Base-by-base conservation (phyloP, 306 rosid genomes). In the Begonia loranthoides region DNA sequence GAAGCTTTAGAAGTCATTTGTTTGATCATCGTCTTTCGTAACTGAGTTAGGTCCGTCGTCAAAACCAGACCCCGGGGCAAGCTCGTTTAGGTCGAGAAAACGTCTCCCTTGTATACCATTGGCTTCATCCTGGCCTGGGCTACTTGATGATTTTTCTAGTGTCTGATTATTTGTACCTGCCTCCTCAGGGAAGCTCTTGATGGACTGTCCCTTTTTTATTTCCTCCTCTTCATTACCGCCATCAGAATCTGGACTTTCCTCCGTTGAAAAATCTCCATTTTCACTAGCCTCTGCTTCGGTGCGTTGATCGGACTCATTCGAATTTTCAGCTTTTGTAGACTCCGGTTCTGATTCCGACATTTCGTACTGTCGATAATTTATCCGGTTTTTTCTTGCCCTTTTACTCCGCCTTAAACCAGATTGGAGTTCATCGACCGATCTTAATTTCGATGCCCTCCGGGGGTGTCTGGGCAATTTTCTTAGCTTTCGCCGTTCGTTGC, bases 361-460 rank as follows among this genome's bases (percentile, higher is more conserved):
- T 62, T 87, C 99, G 12, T 69, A 78, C 61, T 87, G 93, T 28
- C 77, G 65, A 64, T 92, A 92, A 73, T 92, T 73, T 60, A 80
- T 79, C 17, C 65, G 78, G 64, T 82, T 92, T 73, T 82, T 79
- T 50, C 87, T 79, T 53, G 96, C 81, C 76, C 99, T 92, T 72
- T 79, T 92, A 59, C 99, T 92, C 60, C 99, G 99, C 66, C 99
- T 79, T 67, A 84, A 80, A 73, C 96, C 92, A 4, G 86, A 68
- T 63, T 87, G 94, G 59, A 87, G 70, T 62, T 81, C 87, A 69
- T 45, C 94, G 47, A 81, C 93, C 9, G 96, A 79, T 75, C 94
- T 79, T 62, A 73, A 68, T 72, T 87, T 92, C n/a, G 88, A 66
- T 75, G 69, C 93, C 75, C 93, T 76, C 73, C 89, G 74, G n/a